Base-by-base conservation (phyloP, 139 green algal genomes). In the Chlorella sp. region DNA sequence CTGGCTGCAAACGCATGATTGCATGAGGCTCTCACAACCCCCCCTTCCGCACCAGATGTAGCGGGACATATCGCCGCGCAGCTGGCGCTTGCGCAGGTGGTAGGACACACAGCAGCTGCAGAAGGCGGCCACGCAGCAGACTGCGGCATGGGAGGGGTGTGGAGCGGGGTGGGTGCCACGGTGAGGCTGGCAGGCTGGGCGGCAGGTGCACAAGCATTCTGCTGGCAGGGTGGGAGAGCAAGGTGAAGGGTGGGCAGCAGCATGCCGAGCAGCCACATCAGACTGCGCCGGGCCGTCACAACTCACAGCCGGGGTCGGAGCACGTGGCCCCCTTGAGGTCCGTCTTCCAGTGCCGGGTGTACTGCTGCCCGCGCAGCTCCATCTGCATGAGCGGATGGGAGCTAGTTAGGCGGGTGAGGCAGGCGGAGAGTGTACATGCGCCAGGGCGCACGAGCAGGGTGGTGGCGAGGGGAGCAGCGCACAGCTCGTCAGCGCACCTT, bases 41-140 rank as follows among this genome's bases (percentile, higher is more conserved):
- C n/a, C 21, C 11, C 38, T 1, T 25, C 4, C 39, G 71, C 38
- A 80, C 17, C 65, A 78, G 32, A 68, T 34, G 56, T 64, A 80
- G 34, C 90, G 83, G 34, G 64, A 87, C 90, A 97, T 94, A 88
- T 97, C 94, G 20, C 90, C 89, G 68, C 94, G 88, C 36, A 97
- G 87, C 2, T 85, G 88, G 64, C 93, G 89, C 89, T 96, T 96
- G 32, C 94, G 88, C 15, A 95, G 84, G 26, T 87, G 30, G 81
- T 93, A 97, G 1, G 79, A 91, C 1, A 93, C 91, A 78, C 94
- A 97, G 17, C 85, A 90, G 38, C 82, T 17, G 86, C 94, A 94
- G 83, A 89, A 88, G 25, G 60, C 68, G 2, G 76, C 79, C 38
- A 87, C 81, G 74, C 83, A 91, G 74, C 86, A 91, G 72, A 84